A percentile compares a stretch with the other conserved stretches of the same genome.
Evolutionary conservation across 2,329 filamentous ascomycete species (phyloP).

Genomic region (Calonectria ilicicola): DNA sequence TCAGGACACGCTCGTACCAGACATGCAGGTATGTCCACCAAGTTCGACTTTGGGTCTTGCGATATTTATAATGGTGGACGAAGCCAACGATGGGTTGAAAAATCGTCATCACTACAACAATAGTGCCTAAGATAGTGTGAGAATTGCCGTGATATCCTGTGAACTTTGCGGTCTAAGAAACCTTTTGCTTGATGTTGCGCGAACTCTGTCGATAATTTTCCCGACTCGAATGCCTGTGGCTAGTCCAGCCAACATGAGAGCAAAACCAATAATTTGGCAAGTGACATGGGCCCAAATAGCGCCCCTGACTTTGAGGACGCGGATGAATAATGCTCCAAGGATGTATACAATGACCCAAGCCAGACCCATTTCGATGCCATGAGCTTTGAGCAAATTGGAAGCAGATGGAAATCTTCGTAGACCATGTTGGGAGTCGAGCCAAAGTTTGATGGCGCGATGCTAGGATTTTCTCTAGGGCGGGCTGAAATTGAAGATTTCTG

Average conservation of each 20-base stretch:
- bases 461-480: background rate
- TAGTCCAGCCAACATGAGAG: background rate
- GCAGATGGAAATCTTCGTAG: background rate
- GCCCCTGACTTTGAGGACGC: background rate
- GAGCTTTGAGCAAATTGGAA: background rate
- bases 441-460: background rate
- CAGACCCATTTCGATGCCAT: background rate
- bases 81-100: background rate
- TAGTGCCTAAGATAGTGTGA: background rate
- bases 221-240: background rate
- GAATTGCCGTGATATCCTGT: background rate
- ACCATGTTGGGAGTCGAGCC: background rate
- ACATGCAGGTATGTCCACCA: constrained; percentile 1
- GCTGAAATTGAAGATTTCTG: too few relatives aligned
- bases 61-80: constrained; percentile 1
- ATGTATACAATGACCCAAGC: constrained; percentile 1
- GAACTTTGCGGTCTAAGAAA: background rate
- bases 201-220: background rate
- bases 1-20: constrained; percentile 7
- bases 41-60: background rate
- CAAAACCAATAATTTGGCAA: background rate
- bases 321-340: constrained; percentile 5
- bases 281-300: background rate
- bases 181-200: background rate
- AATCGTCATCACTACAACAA: background rate